Evolutionary conservation across 1,284 basidiomycete species (phyloP).

Genomic region (Apiotrichum porosum): DNA sequence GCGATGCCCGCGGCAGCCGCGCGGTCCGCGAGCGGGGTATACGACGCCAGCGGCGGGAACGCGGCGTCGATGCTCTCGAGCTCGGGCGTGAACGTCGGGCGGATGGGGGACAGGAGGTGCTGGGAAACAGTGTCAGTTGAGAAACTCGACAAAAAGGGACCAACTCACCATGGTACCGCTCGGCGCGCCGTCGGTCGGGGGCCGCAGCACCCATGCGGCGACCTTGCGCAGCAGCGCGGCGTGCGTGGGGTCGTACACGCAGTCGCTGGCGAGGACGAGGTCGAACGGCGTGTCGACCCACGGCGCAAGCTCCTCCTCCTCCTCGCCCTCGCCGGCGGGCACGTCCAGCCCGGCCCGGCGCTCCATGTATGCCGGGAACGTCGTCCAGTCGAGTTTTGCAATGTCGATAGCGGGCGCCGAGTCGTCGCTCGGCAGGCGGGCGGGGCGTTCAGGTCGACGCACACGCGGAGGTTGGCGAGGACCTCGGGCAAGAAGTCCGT

Average conservation of each 20-base stretch:
- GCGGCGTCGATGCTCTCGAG: constrained; percentile 41
- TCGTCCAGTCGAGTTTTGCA: constrained; percentile 65
- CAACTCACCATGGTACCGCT: constrained; percentile 45
- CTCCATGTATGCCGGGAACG: constrained; percentile 47
- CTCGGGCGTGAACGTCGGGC: constrained; percentile 48
- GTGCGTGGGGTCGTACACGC: constrained; percentile 48
- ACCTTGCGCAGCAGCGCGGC: constrained; percentile 43
- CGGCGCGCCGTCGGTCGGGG: constrained; percentile 28
- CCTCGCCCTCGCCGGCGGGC: neutral
- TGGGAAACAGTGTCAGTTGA: constrained; percentile 13
- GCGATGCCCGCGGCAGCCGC: constrained; percentile 10
- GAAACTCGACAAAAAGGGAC: no score
- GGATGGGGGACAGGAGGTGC: constrained; percentile 46
- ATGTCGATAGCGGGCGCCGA: constrained; percentile 48
- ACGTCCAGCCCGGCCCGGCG: constrained; percentile 2
- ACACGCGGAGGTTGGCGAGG: constrained; percentile 65
- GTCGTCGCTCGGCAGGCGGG: constrained; percentile 7
- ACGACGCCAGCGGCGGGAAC: constrained; percentile 36
- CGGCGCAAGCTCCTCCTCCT: constrained; percentile 18
- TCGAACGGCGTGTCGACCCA: constrained; percentile 37
- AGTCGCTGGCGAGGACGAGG: constrained; percentile 46
- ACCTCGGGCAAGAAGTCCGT: constrained; percentile 76
- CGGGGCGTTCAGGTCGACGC: constrained; percentile 61
- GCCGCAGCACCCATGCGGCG: constrained; percentile 36
- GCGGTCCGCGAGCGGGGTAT: constrained; percentile 24